Conservation (phyloP, 306 rosid genomes). For the Prunus fruticosa region DNA sequence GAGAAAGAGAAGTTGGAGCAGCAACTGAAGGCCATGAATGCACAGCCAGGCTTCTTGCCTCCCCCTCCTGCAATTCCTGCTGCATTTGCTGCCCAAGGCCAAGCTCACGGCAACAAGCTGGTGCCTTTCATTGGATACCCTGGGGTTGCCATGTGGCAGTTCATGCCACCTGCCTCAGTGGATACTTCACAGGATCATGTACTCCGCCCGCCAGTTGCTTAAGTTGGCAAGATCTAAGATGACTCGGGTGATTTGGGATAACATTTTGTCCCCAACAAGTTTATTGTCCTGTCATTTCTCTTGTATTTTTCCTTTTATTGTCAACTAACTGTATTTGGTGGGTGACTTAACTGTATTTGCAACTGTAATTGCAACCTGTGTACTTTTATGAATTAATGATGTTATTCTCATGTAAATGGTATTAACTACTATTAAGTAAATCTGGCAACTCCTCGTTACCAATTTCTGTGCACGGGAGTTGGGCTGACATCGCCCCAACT, state of each 20-base stretch:
- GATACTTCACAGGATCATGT: slow-evolving; percentile 98
- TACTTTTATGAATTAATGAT: slow-evolving; percentile 50
- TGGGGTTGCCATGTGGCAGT: slow-evolving; percentile 98
- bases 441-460: slow-evolving; percentile 22
- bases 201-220: slow-evolving; percentile 97
- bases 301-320: slow-evolving; percentile 24
- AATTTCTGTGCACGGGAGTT: slow-evolving; percentile 9
- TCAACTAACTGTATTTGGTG: slow-evolving; percentile 52
- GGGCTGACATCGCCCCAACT: background rate
- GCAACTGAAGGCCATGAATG: slow-evolving; percentile 70
- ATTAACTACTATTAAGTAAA: slow-evolving; percentile 32
- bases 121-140: slow-evolving; percentile 88
- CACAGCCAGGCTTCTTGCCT: slow-evolving; percentile 75
- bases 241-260: slow-evolving; percentile 40
- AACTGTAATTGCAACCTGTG: slow-evolving; percentile 40
- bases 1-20: slow-evolving; percentile 91
- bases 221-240: slow-evolving; percentile 39
- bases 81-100: slow-evolving; percentile 82
- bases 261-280: slow-evolving; percentile 34
- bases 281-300: slow-evolving; percentile 36
- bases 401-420: slow-evolving; percentile 63
- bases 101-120: slow-evolving; percentile 82
- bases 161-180: slow-evolving; percentile 92
- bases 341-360: slow-evolving; percentile 40
- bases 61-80: slow-evolving; percentile 76